A percentile compares a stretch with the other conserved stretches of the same genome.
Conservation (phyloP, 2,329 filamentous ascomycete genomes). For the Metarhizium robertsii region DNA sequence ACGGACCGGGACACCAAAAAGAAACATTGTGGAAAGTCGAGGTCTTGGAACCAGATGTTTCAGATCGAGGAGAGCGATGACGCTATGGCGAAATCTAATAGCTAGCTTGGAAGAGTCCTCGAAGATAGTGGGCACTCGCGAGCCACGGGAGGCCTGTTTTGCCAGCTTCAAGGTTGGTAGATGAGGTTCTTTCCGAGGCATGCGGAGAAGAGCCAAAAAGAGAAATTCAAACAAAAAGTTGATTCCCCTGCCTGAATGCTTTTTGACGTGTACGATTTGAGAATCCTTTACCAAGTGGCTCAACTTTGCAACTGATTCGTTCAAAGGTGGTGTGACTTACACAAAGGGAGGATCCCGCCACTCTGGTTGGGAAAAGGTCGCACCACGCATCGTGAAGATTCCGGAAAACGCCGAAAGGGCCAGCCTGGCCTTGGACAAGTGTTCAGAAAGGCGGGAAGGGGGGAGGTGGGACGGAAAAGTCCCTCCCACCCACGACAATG, state of each 20-base stretch:
- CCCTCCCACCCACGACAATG: no score
- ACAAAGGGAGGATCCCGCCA: no score
- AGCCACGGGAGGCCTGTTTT: not conserved
- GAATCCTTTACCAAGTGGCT: no score
- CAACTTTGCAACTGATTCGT: no score
- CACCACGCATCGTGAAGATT: no score
- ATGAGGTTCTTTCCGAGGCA: not conserved
- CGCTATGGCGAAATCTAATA: constrained; percentile 27
- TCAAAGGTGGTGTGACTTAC: no score
- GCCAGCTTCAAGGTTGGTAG: not conserved
- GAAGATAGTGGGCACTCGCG: constrained; percentile 2
- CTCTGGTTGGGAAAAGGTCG: no score
- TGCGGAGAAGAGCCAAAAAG: not conserved
- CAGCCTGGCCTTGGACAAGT: no score
- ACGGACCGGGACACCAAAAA: not conserved
- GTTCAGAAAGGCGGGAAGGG: no score
- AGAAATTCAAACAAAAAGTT: constrained; percentile 1
- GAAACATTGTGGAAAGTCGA: not conserved
- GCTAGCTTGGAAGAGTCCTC: constrained; percentile 26
- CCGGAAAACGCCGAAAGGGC: no score
- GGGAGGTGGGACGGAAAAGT: no score
- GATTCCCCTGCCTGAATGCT: not conserved
- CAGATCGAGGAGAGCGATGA: constrained; percentile 18
- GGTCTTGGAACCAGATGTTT: not conserved
- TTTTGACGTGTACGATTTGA: no score